These are phyloP conservation scores for Nemania bipapillata DNA, from an alignment of 2,329 filamentous ascomycete genomes.

Conservation along the genomic window DNA sequence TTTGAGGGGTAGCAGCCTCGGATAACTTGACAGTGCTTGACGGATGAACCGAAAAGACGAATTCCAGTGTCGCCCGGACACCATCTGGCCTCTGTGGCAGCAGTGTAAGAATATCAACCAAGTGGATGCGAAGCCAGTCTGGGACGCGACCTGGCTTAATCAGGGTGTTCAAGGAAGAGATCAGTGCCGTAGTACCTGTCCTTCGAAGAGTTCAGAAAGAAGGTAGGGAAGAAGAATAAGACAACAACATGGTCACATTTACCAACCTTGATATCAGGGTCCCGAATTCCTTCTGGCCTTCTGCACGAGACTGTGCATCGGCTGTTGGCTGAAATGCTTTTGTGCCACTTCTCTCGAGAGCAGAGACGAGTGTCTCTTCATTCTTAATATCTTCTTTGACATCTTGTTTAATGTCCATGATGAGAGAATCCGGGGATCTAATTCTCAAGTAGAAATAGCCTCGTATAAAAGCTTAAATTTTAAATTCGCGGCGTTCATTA, in stretches of 20 bases:
- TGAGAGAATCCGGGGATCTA: neutral
- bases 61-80: slow-evolving; percentile 75
- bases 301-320: slow-evolving; percentile 49
- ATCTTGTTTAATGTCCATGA: slow-evolving; percentile 32
- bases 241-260: slow-evolving; percentile 25
- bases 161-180: slow-evolving; percentile 71
- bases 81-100: slow-evolving; percentile 71
- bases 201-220: slow-evolving; percentile 50
- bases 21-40: slow-evolving; percentile 57
- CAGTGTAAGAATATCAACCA: slow-evolving; percentile 68
- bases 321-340: slow-evolving; percentile 62
- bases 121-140: slow-evolving; percentile 66
- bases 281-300: slow-evolving; percentile 57
- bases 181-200: slow-evolving; percentile 62
- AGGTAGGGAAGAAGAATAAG: slow-evolving; percentile 30
- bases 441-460: neutral
- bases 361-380: slow-evolving; percentile 47
- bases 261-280: slow-evolving; percentile 63
- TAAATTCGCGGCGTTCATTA: too few relatives aligned
- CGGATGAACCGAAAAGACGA: slow-evolving; percentile 75
- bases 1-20: slow-evolving; percentile 60
- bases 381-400: slow-evolving; percentile 25
- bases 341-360: slow-evolving; percentile 56
- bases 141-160: slow-evolving; percentile 70
- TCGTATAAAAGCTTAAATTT: neutral